phyloP scores from a whole-genome alignment of 2,329 filamentous ascomycete genomes.

The Calonectria montana region DNA sequence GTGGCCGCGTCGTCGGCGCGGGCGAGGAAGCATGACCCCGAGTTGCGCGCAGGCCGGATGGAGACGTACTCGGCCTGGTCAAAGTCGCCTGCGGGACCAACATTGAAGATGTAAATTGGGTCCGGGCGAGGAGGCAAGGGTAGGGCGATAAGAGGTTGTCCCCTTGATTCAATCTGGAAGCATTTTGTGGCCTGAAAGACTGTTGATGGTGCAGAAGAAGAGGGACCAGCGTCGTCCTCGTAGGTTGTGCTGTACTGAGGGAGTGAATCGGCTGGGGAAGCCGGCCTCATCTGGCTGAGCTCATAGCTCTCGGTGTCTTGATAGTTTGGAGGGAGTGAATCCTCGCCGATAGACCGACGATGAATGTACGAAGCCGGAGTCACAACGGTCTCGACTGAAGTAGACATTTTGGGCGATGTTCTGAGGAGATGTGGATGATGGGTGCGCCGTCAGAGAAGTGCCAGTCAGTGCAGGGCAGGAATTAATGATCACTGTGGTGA shows the following conservation, averaged over 20 bases:
- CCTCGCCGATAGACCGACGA: slow-evolving; percentile 25
- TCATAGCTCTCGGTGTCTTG: slow-evolving; percentile 37
- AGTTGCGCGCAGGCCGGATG: slow-evolving; percentile 57
- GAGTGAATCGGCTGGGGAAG: slow-evolving; percentile 42
- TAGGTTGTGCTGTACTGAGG: slow-evolving; percentile 40
- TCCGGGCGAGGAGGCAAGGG: slow-evolving; percentile 51
- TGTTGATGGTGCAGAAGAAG: slow-evolving; percentile 23
- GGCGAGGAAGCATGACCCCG: slow-evolving; percentile 61
- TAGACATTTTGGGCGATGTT: slow-evolving; percentile 23
- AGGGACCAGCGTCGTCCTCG: background rate
- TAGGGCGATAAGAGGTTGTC: slow-evolving; percentile 56
- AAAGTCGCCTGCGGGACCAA: slow-evolving; percentile 53
- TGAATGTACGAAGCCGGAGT: background rate
- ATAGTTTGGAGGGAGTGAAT: slow-evolving; percentile 45
- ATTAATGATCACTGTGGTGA: too few relatives aligned
- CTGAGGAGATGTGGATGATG: background rate
- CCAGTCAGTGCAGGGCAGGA: too few relatives aligned
- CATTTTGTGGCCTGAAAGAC: slow-evolving; percentile 56
- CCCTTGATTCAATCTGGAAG: slow-evolving; percentile 62
- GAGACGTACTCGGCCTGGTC: slow-evolving; percentile 62
- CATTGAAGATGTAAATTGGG: slow-evolving; percentile 56
- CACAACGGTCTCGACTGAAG: slow-evolving; percentile 4
- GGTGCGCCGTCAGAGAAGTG: background rate
- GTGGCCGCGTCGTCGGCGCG: slow-evolving; percentile 50
- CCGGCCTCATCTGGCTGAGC: slow-evolving; percentile 40